Conservation (phyloP, 23 red algal species). For the Cyanidiococcus yangmingshanensis region DNA sequence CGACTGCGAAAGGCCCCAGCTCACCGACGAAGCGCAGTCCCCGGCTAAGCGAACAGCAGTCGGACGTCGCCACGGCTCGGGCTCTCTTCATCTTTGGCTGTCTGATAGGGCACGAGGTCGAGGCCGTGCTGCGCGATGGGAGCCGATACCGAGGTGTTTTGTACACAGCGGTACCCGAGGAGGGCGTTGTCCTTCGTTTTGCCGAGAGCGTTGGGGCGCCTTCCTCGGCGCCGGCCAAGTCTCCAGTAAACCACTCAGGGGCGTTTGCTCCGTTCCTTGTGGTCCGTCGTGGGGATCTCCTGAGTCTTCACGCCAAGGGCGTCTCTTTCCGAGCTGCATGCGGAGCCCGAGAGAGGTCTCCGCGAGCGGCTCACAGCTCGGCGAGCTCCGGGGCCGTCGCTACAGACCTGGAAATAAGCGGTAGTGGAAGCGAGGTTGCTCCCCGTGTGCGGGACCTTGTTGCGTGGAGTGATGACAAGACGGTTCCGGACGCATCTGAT, state of each 20-base stretch:
- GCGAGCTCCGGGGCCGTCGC: background rate
- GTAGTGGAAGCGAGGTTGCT: background rate
- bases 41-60: too few species aligned
- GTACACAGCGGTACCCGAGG: background rate
- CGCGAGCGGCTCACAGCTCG: background rate
- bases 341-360: background rate
- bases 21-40: too few species aligned
- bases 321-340: background rate
- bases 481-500: background rate
- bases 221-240: background rate
- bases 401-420: background rate
- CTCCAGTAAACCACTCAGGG: too few species aligned
- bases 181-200: conserved; percentile 12
- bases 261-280: conserved; percentile 7
- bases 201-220: background rate
- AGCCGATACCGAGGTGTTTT: background rate
- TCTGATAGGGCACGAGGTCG: background rate
- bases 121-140: background rate
- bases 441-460: background rate
- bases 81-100: background rate
- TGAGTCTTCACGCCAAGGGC: background rate
- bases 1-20: too few species aligned
- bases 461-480: background rate
- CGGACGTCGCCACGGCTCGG: too few species aligned
- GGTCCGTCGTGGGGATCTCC: background rate